Evolutionary conservation across 192 early-diverging fungal species (phyloP).

Genomic region (Backusella psychrophila): DNA sequence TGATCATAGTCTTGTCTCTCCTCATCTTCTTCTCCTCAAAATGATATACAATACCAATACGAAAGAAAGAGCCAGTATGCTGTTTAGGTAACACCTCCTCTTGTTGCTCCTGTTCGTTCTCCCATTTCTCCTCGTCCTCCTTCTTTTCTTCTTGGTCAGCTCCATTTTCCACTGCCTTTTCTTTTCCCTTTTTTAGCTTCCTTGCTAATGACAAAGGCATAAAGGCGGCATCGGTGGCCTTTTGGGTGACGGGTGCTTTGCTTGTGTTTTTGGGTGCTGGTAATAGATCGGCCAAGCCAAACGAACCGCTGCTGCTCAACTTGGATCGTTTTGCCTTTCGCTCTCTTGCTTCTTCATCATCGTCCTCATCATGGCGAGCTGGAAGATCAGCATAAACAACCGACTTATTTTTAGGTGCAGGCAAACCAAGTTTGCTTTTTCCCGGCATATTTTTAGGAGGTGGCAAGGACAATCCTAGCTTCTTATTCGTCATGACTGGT

Average conservation of each 20-base stretch:
- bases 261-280: slow-evolving; percentile 22
- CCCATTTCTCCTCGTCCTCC: not conserved
- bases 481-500: not conserved
- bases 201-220: slow-evolving; percentile 18
- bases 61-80: slow-evolving; percentile 28
- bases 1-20: not conserved
- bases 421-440: not conserved
- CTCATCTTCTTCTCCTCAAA: not conserved
- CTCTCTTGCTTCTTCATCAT: slow-evolving; percentile 3
- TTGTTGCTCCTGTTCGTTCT: slow-evolving; percentile 1
- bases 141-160: not conserved
- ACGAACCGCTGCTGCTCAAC: not conserved
- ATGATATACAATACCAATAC: slow-evolving; percentile 14
- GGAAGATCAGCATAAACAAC: slow-evolving; percentile 10
- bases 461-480: not conserved
- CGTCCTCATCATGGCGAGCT: not conserved
- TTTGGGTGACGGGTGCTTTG: slow-evolving; percentile 5
- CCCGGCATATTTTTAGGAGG: slow-evolving; percentile 13
- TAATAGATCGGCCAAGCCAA: slow-evolving; percentile 15
- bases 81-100: slow-evolving; percentile 20
- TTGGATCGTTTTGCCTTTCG: not conserved
- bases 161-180: not conserved
- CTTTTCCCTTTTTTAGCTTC: slow-evolving; percentile 13
- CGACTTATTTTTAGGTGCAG: not conserved
- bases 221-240: slow-evolving; percentile 9